These are phyloP conservation scores for Panaeolus papilionaceus DNA, from an alignment of 768 basidiomycete species.

Conservation along the genomic window DNA sequence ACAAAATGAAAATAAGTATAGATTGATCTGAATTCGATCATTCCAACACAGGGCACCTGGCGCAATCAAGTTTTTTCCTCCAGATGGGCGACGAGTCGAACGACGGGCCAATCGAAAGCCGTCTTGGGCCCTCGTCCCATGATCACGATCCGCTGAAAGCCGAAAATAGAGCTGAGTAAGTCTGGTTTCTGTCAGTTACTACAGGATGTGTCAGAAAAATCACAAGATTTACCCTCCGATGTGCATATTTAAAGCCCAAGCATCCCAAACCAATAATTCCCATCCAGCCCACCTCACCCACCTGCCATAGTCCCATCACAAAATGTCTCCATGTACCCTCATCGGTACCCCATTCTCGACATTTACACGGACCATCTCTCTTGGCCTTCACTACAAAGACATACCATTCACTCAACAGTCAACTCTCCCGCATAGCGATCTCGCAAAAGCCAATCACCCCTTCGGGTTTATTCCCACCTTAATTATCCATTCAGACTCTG, in stretches of 20 bases:
- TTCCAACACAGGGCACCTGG: no score
- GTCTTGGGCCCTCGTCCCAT: neutral
- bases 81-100: no score
- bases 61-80: no score
- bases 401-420: slow-evolving; percentile 32
- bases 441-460: slow-evolving; percentile 35
- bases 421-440: slow-evolving; percentile 27
- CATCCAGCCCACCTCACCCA: neutral
- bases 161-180: neutral
- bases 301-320: neutral
- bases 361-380: slow-evolving; percentile 39
- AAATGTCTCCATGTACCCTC: slow-evolving; percentile 29
- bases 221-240: neutral
- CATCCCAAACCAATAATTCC: neutral
- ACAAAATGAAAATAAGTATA: no score
- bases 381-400: slow-evolving; percentile 38
- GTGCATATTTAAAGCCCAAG: neutral
- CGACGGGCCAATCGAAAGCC: no score
- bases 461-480: slow-evolving; percentile 40
- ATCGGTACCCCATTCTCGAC: slow-evolving; percentile 42
- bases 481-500: slow-evolving; percentile 33
- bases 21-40: no score
- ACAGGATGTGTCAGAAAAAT: neutral
- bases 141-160: neutral
- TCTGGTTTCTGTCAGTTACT: neutral